These are phyloP conservation scores for Kodamaea laetipori DNA, from an alignment of 805 yeast genomes.

Conservation along the genomic window DNA sequence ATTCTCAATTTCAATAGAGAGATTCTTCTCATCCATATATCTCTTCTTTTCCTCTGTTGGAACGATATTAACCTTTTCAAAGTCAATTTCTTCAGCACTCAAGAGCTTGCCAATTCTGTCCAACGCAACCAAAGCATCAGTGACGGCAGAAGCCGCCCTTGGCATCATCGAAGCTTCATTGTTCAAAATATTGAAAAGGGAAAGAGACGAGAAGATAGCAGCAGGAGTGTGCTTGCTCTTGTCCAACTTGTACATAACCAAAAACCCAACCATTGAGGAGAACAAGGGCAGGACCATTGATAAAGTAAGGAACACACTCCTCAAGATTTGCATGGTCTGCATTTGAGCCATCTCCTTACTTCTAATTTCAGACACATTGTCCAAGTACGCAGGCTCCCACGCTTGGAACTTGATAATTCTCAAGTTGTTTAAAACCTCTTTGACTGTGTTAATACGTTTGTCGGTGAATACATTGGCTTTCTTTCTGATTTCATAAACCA, in stretches of 20 bases:
- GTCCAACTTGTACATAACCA: constrained; percentile 38
- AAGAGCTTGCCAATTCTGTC: constrained; percentile 57
- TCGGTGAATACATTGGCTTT: constrained; percentile 70
- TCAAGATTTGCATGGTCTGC: constrained; percentile 61
- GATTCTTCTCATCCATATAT: constrained; percentile 28
- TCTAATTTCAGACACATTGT: constrained; percentile 57
- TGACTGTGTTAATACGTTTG: constrained; percentile 68
- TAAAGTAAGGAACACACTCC: constrained; percentile 63
- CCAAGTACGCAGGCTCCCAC: constrained; percentile 82
- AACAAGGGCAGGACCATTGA: constrained; percentile 68
- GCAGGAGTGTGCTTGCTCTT: constrained; percentile 51
- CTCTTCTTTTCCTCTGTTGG: constrained; percentile 25
- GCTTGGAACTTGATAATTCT: constrained; percentile 85
- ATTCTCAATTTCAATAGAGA: constrained; percentile 49
- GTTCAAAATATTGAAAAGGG: constrained; percentile 65
- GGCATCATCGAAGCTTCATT: constrained; percentile 70
- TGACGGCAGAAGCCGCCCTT: constrained; percentile 63
- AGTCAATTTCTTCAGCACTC: constrained; percentile 44
- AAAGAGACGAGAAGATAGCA: constrained; percentile 66
- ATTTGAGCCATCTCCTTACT: constrained; percentile 60
- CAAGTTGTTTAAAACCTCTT: constrained; percentile 76
- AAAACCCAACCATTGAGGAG: constrained; percentile 62
- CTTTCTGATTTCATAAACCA: constrained; percentile 49
- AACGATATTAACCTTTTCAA: constrained; percentile 17
- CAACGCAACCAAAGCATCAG: constrained; percentile 67